Evolutionary conservation across 2,329 filamentous ascomycete species (phyloP).

Genomic region (Aspergillus pseudoviridinutans): DNA sequence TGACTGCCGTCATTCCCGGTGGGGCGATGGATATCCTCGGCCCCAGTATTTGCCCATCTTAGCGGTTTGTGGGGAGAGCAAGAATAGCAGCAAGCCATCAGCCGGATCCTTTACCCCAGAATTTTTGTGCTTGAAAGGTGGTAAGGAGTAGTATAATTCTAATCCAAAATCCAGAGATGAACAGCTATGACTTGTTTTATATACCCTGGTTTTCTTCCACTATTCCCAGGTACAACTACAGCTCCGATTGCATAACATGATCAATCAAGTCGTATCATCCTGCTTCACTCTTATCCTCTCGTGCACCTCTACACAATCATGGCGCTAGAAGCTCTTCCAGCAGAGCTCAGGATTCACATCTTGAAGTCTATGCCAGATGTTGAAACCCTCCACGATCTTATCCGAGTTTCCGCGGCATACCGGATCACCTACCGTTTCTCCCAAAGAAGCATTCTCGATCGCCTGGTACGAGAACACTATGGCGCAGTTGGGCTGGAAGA

Average conservation of each 20-base stretch:
- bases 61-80: background rate
- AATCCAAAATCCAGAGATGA: background rate
- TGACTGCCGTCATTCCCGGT: background rate
- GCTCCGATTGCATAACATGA: background rate
- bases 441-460: conserved; percentile 7
- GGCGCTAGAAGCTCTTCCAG: conserved; percentile 11
- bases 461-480: conserved; percentile 7
- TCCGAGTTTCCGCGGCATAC: conserved; percentile 10
- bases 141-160: background rate
- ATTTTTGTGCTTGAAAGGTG: background rate
- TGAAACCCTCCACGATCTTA: conserved; percentile 6
- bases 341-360: conserved; percentile 12
- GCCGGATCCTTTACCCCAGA: background rate
- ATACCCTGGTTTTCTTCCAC: background rate
- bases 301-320: background rate
- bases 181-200: background rate
- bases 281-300: background rate
- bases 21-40: background rate
- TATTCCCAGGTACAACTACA: background rate
- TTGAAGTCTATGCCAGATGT: conserved; percentile 10
- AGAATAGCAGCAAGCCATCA: background rate
- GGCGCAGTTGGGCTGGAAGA: conserved; percentile 10
- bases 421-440: conserved; percentile 8
- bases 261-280: background rate
- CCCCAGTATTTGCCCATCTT: background rate